A percentile compares a stretch with the other conserved stretches of the same genome.
Conservation (phyloP, 148 eudicot genomes). For the Camellia granthamiana region DNA sequence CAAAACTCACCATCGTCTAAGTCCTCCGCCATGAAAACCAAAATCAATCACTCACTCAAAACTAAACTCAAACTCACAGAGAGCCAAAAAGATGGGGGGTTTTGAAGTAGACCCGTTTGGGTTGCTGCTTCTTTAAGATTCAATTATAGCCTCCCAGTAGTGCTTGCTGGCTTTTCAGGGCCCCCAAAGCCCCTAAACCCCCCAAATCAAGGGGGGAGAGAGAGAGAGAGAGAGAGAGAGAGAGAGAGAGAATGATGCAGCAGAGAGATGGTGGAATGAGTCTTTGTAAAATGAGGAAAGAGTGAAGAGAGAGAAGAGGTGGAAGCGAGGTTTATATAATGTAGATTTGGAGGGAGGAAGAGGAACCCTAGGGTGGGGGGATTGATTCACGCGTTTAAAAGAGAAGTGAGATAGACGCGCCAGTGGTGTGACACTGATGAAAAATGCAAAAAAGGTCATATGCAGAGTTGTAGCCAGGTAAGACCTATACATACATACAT, state of each 20-base stretch:
- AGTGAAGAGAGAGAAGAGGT: neutral
- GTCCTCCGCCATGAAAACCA: slow-evolving; percentile 31
- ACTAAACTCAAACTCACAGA: neutral
- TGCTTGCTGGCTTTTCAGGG: slow-evolving; percentile 11
- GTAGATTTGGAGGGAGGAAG: neutral
- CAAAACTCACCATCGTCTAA: slow-evolving; percentile 62
- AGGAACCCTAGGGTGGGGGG: slow-evolving; percentile 11
- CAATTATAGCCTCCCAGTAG: slow-evolving; percentile 2
- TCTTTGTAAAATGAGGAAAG: neutral
- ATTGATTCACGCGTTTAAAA: neutral
- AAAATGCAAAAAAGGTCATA: neutral
- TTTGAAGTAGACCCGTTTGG: neutral
- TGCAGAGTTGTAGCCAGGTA: slow-evolving; percentile 26
- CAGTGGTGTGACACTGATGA: neutral
- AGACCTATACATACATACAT: neutral
- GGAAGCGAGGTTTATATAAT: neutral
- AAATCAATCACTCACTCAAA: too few species aligned
- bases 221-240: neutral
- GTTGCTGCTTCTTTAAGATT: slow-evolving; percentile 22
- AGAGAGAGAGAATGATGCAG: neutral
- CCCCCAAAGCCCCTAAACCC: neutral
- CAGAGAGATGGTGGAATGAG: too few species aligned
- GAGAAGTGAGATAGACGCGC: neutral
- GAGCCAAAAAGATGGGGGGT: neutral
- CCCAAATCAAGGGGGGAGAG: neutral